phyloP scores from a whole-genome alignment of 805 yeast species.

The Sungouiozyma intestinalis region DNA sequence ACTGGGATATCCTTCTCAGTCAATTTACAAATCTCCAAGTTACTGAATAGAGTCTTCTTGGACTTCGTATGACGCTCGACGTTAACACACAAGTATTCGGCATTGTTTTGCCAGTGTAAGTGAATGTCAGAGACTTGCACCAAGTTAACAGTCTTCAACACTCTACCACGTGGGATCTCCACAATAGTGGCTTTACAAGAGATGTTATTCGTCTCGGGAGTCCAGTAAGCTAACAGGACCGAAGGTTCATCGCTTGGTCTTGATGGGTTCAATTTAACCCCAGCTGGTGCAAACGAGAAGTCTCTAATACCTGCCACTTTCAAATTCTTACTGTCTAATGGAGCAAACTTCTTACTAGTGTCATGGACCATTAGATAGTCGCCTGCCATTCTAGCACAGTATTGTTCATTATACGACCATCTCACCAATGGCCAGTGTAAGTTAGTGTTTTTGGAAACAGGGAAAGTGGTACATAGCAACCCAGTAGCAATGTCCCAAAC shows the following conservation, averaged over 20 bases:
- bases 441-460: slow-evolving; percentile 59
- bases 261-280: slow-evolving; percentile 53
- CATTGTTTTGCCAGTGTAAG: slow-evolving; percentile 89
- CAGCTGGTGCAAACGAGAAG: slow-evolving; percentile 92
- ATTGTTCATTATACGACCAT: slow-evolving; percentile 89
- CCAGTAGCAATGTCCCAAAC: slow-evolving; percentile 87
- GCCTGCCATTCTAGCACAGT: slow-evolving; percentile 91
- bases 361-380: slow-evolving; percentile 89
- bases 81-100: slow-evolving; percentile 77
- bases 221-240: slow-evolving; percentile 83
- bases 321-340: slow-evolving; percentile 76
- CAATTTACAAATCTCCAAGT: slow-evolving; percentile 82
- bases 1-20: slow-evolving; percentile 88
- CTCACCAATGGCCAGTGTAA: slow-evolving; percentile 93
- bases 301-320: slow-evolving; percentile 79
- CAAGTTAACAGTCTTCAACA: slow-evolving; percentile 82
- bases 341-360: slow-evolving; percentile 56
- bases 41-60: slow-evolving; percentile 81
- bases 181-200: slow-evolving; percentile 89
- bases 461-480: slow-evolving; percentile 79
- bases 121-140: slow-evolving; percentile 89
- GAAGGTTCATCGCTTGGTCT: slow-evolving; percentile 44
- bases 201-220: slow-evolving; percentile 87
- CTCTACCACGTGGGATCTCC: slow-evolving; percentile 74
- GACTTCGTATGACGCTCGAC: slow-evolving; percentile 97